Base-by-base conservation (phyloP, 108 stramenopile species). In the Nannochloropsis oceanica region DNA sequence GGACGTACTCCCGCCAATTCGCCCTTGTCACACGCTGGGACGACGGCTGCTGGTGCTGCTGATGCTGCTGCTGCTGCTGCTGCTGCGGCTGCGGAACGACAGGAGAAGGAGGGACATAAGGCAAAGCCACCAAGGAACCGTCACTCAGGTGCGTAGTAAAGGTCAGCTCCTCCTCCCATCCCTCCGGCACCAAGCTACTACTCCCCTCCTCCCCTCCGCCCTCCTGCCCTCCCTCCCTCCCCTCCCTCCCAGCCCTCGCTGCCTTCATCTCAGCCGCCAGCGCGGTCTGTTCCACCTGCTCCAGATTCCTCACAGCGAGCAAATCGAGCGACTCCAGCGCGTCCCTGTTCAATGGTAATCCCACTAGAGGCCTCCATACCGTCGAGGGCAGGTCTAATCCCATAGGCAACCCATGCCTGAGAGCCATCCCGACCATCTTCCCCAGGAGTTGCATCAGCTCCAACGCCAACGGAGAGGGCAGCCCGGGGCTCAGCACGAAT, bases 391-490 rank as follows among this genome's bases (percentile, higher is more conserved):
- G 94, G 84, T 50, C 94, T 91, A 97, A 89, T 42, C 95, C 95
- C 26, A 97, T 85, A 13, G 93, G 92, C 84, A 99, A 93, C 13
- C 93, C 91, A 87, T 95, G 96, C 26, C 98, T 93, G 80, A 93
- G 93, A 8, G 95, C 96, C 46, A 96, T 94, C 50, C 97, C 97
- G 27, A 93, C 92, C 34, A 99, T 85, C 89, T 95, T 93, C n/a
- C 98, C 98, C 22, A 99, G 86, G 86, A 95, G 97, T 80, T 92
- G 87, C 10, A 95, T 87, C 13, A 93, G 50, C 80, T 94, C 93
- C 87, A 96, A 93, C 42, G 73, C 92, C 91, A 79, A 93, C 85
- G 43, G 91, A 87, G 26, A 82, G 81, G 87, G 94, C 94, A 80
- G 93, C 86, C 73, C 91, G 81, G 34, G 89, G 73, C 27, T 85